These are phyloP conservation scores for Diaporthe nobilis DNA, from an alignment of 2,329 filamentous ascomycete species.

Conservation along the genomic window DNA sequence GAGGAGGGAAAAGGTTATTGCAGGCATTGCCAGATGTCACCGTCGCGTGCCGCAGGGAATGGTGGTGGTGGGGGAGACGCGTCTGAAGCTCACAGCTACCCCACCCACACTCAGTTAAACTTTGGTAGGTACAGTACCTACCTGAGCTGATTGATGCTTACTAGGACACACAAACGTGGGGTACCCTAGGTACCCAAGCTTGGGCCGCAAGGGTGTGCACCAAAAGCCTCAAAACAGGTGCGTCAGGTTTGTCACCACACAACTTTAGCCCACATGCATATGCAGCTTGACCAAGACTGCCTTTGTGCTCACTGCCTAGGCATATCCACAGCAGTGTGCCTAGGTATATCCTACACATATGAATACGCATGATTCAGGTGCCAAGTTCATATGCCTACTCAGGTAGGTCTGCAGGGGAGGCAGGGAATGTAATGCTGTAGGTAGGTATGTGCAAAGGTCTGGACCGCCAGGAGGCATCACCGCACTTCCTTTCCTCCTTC, in stretches of 20 bases:
- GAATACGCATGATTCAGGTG: neutral
- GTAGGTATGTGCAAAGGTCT: neutral
- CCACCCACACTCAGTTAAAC: neutral
- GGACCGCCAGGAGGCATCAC: neutral
- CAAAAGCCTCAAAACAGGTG: neutral
- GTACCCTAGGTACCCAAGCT: neutral
- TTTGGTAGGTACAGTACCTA: neutral
- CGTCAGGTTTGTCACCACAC: neutral
- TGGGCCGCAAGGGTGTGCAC: no score
- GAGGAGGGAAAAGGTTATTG: neutral
- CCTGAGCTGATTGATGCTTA: neutral
- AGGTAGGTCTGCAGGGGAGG: no score
- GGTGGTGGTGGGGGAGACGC: constrained; percentile 19
- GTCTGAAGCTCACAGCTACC: constrained; percentile 8
- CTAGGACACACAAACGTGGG: neutral
- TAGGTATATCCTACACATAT: neutral
- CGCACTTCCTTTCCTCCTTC: neutral
- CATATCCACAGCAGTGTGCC: no score
- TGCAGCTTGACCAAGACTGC: neutral
- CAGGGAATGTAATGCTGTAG: no score
- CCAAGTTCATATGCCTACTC: neutral
- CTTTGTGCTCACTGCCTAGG: neutral
- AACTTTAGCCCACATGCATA: neutral
- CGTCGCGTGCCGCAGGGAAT: neutral
- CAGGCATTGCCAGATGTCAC: neutral